These are phyloP conservation scores for Candida vaughaniae DNA, from an alignment of 805 yeast species.

Conservation along the genomic window DNA sequence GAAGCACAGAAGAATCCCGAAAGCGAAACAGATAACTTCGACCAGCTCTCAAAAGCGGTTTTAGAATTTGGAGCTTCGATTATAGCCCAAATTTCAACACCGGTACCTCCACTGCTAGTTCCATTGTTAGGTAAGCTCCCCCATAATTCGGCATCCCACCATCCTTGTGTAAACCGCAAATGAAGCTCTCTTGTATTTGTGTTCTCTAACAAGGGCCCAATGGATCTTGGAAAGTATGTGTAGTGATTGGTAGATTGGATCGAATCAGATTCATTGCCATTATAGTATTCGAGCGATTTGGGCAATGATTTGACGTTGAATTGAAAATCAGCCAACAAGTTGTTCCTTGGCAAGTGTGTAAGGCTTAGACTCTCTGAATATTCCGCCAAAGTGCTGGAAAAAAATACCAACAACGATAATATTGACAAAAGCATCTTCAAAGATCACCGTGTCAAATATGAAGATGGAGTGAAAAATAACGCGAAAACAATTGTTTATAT, in stretches of 20 bases:
- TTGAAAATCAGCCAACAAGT: constrained; percentile 65
- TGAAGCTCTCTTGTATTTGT: constrained; percentile 75
- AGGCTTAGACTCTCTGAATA: constrained; percentile 66
- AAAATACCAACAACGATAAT: too few relatives aligned
- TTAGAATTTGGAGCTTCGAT: constrained; percentile 60
- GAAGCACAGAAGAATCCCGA: constrained; percentile 96
- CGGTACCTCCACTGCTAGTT: constrained; percentile 79
- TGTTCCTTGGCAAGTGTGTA: constrained; percentile 72
- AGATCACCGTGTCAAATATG: too few relatives aligned
- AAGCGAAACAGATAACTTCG: constrained; percentile 63
- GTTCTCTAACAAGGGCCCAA: constrained; percentile 71
- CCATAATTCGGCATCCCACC: constrained; percentile 91
- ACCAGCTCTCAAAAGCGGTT: constrained; percentile 69
- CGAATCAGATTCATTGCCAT: neutral
- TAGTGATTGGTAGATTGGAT: constrained; percentile 39
- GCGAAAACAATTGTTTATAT: too few relatives aligned
- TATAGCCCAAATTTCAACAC: constrained; percentile 90
- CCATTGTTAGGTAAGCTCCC: constrained; percentile 80
- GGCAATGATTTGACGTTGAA: constrained; percentile 62
- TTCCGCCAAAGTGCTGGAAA: too few relatives aligned
- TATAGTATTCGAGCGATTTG: constrained; percentile 16
- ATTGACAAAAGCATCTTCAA: too few relatives aligned
- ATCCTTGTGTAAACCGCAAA: constrained; percentile 86
- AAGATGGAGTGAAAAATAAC: too few relatives aligned
- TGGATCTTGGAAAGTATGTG: constrained; percentile 72